Conservation (phyloP, 345 rosid species). For the Microcos paniculata region DNA sequence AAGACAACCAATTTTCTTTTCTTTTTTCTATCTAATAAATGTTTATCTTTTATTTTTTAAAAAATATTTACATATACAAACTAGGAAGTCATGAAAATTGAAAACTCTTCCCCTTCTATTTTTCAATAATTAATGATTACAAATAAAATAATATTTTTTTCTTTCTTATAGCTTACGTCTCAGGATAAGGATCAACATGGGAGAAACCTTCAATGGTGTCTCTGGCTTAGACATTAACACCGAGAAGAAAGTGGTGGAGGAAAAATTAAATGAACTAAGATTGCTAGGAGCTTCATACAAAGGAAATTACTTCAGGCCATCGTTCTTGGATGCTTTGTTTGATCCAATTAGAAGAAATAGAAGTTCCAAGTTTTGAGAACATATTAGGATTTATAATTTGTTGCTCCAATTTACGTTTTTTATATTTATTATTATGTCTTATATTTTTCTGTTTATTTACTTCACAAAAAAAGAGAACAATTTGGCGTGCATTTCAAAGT, state of each 20-base stretch:
- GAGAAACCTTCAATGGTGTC: constrained; percentile 53
- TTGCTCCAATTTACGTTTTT: too few relatives aligned
- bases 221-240: constrained; percentile 46
- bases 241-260: constrained; percentile 45
- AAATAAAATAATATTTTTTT: background rate
- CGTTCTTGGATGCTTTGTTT: too few relatives aligned
- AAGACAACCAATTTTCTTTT: background rate
- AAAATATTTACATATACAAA: background rate
- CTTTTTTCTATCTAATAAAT: too few relatives aligned
- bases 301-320: constrained; percentile 42
- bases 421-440: too few relatives aligned
- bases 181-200: constrained; percentile 50
- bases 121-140: background rate
- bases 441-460: too few relatives aligned
- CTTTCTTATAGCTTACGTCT: constrained; percentile 54
- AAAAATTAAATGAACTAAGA: constrained; percentile 43
- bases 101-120: background rate
- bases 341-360: too few relatives aligned
- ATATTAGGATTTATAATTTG: too few relatives aligned
- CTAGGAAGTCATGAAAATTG: background rate
- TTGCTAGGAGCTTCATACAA: constrained; percentile 34
- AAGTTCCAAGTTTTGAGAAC: too few relatives aligned
- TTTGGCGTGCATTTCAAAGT: too few relatives aligned
- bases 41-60: background rate
- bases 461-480: too few relatives aligned